phyloP scores from a whole-genome alignment of 2,329 filamentous ascomycete species.

The Fusarium miscanthi region DNA sequence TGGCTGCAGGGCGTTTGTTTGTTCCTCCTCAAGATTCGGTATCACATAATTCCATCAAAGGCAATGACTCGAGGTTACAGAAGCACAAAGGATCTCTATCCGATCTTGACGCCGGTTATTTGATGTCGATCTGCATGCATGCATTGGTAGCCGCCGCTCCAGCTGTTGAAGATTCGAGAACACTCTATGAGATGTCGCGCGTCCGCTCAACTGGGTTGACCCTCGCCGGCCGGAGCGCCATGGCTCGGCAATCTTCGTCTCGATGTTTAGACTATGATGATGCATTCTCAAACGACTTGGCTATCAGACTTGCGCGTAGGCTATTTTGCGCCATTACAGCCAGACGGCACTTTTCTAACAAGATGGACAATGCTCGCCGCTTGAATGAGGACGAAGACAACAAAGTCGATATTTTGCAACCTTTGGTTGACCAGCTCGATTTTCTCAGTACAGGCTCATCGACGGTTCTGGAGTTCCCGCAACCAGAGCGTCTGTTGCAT shows the following conservation, averaged over 20 bases:
- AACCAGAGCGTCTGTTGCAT: slow-evolving; percentile 64
- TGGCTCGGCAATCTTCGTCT: slow-evolving; percentile 58
- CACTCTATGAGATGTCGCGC: slow-evolving; percentile 69
- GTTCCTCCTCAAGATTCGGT: slow-evolving; percentile 61
- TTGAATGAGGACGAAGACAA: slow-evolving; percentile 45
- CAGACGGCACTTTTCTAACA: slow-evolving; percentile 61
- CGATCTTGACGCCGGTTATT: slow-evolving; percentile 61
- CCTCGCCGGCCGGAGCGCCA: slow-evolving; percentile 58
- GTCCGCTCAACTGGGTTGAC: slow-evolving; percentile 66
- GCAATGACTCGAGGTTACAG: slow-evolving; percentile 49
- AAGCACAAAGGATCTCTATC: slow-evolving; percentile 53
- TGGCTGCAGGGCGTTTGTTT: slow-evolving; percentile 68
- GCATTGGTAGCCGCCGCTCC: slow-evolving; percentile 70
- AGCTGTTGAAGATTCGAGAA: slow-evolving; percentile 58
- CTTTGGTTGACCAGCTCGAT: slow-evolving; percentile 65
- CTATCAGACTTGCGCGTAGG: slow-evolving; percentile 67
- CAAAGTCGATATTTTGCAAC: slow-evolving; percentile 58
- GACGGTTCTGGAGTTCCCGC: slow-evolving; percentile 60
- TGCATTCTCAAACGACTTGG: slow-evolving; percentile 69
- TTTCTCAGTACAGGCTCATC: slow-evolving; percentile 59
- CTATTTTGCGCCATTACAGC: slow-evolving; percentile 68
- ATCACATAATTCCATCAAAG: slow-evolving; percentile 49
- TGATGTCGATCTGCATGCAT: slow-evolving; percentile 71
- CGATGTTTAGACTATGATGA: slow-evolving; percentile 72
- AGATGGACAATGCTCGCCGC: slow-evolving; percentile 52